Conservation (phyloP, 306 rosid species). For the Ormosia semicastrata region DNA sequence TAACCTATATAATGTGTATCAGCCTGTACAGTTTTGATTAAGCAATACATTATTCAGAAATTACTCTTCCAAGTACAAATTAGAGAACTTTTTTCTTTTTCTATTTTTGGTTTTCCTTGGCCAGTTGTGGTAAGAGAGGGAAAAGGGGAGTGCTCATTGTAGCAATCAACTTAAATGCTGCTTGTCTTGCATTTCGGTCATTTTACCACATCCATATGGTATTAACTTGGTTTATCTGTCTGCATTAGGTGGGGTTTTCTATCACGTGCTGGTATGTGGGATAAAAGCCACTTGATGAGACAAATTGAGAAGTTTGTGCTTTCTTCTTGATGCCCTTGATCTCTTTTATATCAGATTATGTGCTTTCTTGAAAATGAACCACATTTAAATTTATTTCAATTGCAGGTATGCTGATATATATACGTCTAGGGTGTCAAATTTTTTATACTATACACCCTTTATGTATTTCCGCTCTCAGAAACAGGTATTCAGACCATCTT, state of each 20-base stretch:
- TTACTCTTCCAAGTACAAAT: too few species aligned
- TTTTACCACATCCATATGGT: not conserved
- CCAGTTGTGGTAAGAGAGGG: not conserved
- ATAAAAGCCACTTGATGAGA: constrained; percentile 97
- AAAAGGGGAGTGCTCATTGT: not conserved
- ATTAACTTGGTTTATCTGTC: constrained; percentile 25
- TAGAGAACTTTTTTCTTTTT: not conserved
- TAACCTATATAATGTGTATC: too few species aligned
- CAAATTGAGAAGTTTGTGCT: constrained; percentile 89
- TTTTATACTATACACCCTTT: constrained; percentile 84
- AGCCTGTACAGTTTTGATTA: too few species aligned
- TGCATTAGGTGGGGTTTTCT: constrained; percentile 92
- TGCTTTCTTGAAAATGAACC: not conserved
- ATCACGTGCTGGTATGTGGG: constrained; percentile 96
- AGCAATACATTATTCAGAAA: too few species aligned
- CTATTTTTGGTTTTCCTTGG: not conserved
- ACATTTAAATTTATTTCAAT: not conserved
- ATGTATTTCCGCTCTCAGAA: constrained; percentile 95
- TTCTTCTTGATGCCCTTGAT: constrained; percentile 16
- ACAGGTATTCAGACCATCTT: constrained; percentile 57
- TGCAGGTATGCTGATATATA: constrained; percentile 94
- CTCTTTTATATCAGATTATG: not conserved
- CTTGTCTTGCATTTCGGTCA: not conserved
- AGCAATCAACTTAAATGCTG: not conserved
- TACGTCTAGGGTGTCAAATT: constrained; percentile 92